Base-by-base conservation (phyloP, 176 grass and related monocot species). In the sorghum (Sorghum bicolor) region DNA sequence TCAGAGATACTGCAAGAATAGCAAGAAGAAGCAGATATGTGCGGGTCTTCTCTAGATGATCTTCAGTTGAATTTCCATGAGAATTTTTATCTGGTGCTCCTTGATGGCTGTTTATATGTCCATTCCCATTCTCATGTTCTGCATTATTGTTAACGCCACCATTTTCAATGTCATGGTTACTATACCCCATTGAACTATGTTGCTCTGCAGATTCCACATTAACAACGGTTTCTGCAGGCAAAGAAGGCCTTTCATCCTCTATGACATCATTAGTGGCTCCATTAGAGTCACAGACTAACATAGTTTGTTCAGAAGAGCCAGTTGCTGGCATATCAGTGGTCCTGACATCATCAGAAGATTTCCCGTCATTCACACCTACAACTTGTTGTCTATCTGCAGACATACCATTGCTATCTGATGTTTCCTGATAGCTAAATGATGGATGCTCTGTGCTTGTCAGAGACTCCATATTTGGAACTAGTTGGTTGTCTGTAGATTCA, bases 1-100 rank as follows among this genome's bases (percentile, higher is more conserved):
- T 66, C 25, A 86, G 29, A 58, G 88, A 90, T 25, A 79, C 74
- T 74, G 88, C 74, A 86, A 86, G 88, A 90, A 86, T 90, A 16
- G 88, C 57, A 67, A 90, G 88, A 65, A 90, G 83, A 3, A 90
- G 45, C 15, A 90, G 15, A 78, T 66, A 48, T 25, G 44, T 90
- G 67, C 74, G 83, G 28, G 88, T 20, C 83, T 90, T 86, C 12
- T 86, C 52, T 13, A 86, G 74, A 72, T 80, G 82, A 5, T 79
- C 39, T 22, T 33, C 77, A 71, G 40, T 65, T 78, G 0, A 30
- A 63, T 34, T 70, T 25, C 1, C 8, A 39, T 68, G 1, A 62
- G 10, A 19, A 39, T 62, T 80, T 79, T 10, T 1, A n/a, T 40
- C 11, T 4, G 20, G 2, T 25, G 0, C 4, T 71, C 7, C 68